These are phyloP conservation scores for Ceratobasidium sp. DNA, from an alignment of 1,284 basidiomycete genomes.

Conservation along the genomic window DNA sequence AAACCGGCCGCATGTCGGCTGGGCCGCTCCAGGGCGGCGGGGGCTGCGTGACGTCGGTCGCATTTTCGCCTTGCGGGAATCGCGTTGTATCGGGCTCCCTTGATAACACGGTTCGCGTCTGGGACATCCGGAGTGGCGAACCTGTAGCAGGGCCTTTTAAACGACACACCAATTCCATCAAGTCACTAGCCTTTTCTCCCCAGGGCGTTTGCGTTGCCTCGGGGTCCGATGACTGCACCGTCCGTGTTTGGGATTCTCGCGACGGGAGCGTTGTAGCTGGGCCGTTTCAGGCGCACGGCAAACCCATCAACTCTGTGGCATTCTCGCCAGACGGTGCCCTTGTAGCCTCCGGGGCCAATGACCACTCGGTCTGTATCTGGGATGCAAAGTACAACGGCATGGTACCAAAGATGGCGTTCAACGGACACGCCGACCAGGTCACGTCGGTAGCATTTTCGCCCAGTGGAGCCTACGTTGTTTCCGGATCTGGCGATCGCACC, in stretches of 20 bases:
- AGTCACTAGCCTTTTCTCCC: slow-evolving; percentile 36
- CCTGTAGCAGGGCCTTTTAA: slow-evolving; percentile 18
- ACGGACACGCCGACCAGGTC: not conserved
- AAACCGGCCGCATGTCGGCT: not conserved
- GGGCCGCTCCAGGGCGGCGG: not conserved
- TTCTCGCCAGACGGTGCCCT: not conserved
- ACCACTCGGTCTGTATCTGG: too few species aligned
- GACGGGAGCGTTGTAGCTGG: not conserved
- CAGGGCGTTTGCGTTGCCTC: slow-evolving; percentile 17
- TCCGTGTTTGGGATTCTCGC: slow-evolving; percentile 44
- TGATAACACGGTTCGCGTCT: slow-evolving; percentile 51
- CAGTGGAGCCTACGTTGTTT: not conserved
- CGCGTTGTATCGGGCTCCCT: slow-evolving; percentile 31
- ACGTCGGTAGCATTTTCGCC: not conserved
- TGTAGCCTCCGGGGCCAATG: not conserved
- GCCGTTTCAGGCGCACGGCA: not conserved
- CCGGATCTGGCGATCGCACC: not conserved
- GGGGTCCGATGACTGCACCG: too few species aligned
- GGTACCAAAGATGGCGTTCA: too few species aligned
- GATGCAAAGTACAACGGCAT: too few species aligned
- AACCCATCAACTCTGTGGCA: not conserved
- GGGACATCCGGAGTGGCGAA: slow-evolving; percentile 56
- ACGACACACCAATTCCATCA: slow-evolving; percentile 12
- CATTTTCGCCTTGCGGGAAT: slow-evolving; percentile 33
- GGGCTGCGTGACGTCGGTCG: not conserved